A percentile compares a stretch with the other conserved stretches of the same genome.
phyloP scores from a whole-genome alignment of 2,329 filamentous ascomycete species.

The Fusarium heterosporum region DNA sequence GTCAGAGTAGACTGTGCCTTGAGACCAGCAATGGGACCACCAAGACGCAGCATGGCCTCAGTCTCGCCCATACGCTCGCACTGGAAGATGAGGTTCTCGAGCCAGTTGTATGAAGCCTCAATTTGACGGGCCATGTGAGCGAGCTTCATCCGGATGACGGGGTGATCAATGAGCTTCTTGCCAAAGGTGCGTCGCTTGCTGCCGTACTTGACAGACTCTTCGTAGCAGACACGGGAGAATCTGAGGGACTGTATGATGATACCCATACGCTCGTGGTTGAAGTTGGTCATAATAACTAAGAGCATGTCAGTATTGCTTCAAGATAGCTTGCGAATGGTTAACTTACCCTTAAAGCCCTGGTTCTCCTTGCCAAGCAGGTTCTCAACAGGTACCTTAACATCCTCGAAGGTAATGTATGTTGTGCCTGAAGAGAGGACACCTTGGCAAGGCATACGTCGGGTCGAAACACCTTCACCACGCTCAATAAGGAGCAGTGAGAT shows the following conservation, averaged over 20 bases:
- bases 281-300: constrained; percentile 97
- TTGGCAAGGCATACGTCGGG: constrained; percentile 97
- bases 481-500: constrained; percentile 93
- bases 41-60: constrained; percentile 95
- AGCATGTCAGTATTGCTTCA: constrained; percentile 64
- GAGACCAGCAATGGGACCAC: constrained; percentile 90
- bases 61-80: constrained; percentile 92
- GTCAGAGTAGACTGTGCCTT: constrained; percentile 95
- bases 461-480: constrained; percentile 88
- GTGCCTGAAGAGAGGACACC: constrained; percentile 83
- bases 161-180: constrained; percentile 95
- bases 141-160: constrained; percentile 96
- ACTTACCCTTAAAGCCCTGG: constrained; percentile 86
- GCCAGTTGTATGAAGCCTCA: constrained; percentile 96
- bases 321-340: constrained; percentile 84
- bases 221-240: constrained; percentile 96
- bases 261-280: constrained; percentile 98
- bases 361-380: constrained; percentile 98
- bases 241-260: constrained; percentile 98
- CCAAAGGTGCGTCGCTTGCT: constrained; percentile 98
- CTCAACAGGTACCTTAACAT: constrained; percentile 99
- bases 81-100: constrained; percentile 95
- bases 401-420: constrained; percentile 97
- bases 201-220: constrained; percentile 95
- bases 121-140: constrained; percentile 99